These are phyloP conservation scores for Geotrichum aggregatum DNA, from an alignment of 1,139 yeast species.

Conservation along the genomic window DNA sequence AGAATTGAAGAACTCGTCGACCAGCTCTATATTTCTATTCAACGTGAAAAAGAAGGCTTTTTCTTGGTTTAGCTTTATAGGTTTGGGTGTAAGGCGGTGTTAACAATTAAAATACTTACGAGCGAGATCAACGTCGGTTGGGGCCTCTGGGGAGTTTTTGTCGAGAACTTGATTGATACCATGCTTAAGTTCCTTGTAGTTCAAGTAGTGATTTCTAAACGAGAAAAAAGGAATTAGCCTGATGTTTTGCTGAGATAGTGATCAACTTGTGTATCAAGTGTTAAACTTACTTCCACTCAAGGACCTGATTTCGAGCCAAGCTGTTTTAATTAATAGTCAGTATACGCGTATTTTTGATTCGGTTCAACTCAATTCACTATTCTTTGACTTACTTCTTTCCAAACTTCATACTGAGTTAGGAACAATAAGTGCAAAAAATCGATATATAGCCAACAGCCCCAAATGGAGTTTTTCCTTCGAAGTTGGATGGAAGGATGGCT, in stretches of 20 bases:
- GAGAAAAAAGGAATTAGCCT: too few relatives aligned
- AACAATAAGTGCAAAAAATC: too few relatives aligned
- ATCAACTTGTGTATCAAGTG: too few relatives aligned
- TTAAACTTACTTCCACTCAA: slow-evolving; percentile 69
- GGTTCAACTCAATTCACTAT: too few relatives aligned
- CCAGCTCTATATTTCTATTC: slow-evolving; percentile 77
- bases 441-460: not conserved
- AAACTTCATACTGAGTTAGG: slow-evolving; percentile 59
- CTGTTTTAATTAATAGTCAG: slow-evolving; percentile 31
- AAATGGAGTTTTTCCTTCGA: not conserved
- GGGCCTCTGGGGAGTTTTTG: slow-evolving; percentile 16
- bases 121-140: slow-evolving; percentile 30
- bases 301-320: slow-evolving; percentile 76
- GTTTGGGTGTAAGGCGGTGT: too few relatives aligned
- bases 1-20: slow-evolving; percentile 70
- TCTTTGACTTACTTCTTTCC: slow-evolving; percentile 68
- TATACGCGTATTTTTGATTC: too few relatives aligned
- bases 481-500: too few relatives aligned
- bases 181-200: slow-evolving; percentile 81
- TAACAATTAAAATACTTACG: slow-evolving; percentile 27
- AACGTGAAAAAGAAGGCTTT: slow-evolving; percentile 72
- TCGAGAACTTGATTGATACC: slow-evolving; percentile 55
- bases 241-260: too few relatives aligned
- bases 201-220: slow-evolving; percentile 57
- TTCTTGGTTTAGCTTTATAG: too few relatives aligned